These are phyloP conservation scores for Pseudonitzschia pungens DNA, from an alignment of 108 stramenopile genomes.

Conservation along the genomic window DNA sequence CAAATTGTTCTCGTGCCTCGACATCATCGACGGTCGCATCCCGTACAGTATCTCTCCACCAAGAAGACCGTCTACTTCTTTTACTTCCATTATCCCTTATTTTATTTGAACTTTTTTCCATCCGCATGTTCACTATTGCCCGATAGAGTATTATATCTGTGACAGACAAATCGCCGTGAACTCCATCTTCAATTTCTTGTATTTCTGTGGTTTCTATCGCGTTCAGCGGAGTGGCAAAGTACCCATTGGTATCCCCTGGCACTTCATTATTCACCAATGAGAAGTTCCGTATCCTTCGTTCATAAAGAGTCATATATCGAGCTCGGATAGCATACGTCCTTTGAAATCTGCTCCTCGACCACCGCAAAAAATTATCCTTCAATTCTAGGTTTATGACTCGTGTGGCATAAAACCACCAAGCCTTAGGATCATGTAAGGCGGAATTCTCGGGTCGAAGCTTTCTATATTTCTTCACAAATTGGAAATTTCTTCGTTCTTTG, in stretches of 20 bases:
- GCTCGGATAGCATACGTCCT: conserved; percentile 27
- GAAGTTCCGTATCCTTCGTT: conserved; percentile 33
- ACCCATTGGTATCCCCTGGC: not conserved
- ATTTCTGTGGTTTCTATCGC: conserved; percentile 42
- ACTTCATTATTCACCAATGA: not conserved
- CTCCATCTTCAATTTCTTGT: conserved; percentile 54
- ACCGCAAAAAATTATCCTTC: conserved; percentile 42
- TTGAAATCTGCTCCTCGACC: conserved; percentile 57
- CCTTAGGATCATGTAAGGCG: conserved; percentile 41
- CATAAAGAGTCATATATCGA: conserved; percentile 55
- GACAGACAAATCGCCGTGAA: conserved; percentile 46
- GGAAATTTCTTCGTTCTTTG: conserved; percentile 45
- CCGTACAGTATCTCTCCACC: conserved; percentile 19
- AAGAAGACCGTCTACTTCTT: not conserved
- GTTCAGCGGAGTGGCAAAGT: conserved; percentile 25
- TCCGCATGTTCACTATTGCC: conserved; percentile 42
- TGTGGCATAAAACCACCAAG: conserved; percentile 61
- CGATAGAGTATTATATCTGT: conserved; percentile 59
- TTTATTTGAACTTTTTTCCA: conserved; percentile 13
- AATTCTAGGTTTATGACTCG: conserved; percentile 45
- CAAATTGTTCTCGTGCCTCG: conserved; percentile 36
- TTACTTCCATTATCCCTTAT: conserved; percentile 10
- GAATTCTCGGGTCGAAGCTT: conserved; percentile 42
- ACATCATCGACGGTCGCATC: conserved; percentile 28
- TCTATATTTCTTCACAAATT: conserved; percentile 46